These are phyloP conservation scores for Diaporthe sp. DNA, from an alignment of 2,329 filamentous ascomycete genomes.

Conservation along the genomic window DNA sequence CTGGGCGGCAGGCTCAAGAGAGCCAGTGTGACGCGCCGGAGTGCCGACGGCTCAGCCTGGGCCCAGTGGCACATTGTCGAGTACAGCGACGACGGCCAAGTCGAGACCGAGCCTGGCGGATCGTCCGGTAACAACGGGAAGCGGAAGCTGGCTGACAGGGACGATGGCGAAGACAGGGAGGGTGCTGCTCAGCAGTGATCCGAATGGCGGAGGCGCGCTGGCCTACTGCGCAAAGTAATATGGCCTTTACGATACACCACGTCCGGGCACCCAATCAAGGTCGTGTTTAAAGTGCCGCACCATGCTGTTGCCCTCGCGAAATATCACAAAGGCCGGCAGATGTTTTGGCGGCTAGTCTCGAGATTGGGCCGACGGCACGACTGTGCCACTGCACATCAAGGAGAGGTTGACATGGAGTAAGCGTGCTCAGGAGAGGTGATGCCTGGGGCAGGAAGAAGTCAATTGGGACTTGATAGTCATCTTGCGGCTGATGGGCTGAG, in stretches of 20 bases:
- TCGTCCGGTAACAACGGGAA: constrained; percentile 59
- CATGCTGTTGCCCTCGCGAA: constrained; percentile 8
- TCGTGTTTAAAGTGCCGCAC: neutral
- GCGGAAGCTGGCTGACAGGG: constrained; percentile 64
- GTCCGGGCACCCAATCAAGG: constrained; percentile 18
- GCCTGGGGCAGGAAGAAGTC: neutral
- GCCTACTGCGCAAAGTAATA: constrained; percentile 9
- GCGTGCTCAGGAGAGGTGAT: neutral
- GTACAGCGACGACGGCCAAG: constrained; percentile 66
- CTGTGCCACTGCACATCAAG: neutral
- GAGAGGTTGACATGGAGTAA: neutral
- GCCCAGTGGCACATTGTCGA: constrained; percentile 91
- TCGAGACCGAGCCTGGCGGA: constrained; percentile 46
- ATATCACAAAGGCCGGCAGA: neutral
- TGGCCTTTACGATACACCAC: constrained; percentile 6
- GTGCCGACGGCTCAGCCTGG: constrained; percentile 73
- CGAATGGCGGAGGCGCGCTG: neutral
- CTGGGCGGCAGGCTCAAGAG: constrained; percentile 76
- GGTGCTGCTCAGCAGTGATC: constrained; percentile 25
- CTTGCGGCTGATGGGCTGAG: neutral
- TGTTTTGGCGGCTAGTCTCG: constrained; percentile 9
- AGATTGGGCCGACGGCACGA: constrained; percentile 26
- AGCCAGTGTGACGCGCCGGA: constrained; percentile 68
- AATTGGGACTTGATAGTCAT: neutral
- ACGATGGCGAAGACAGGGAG: constrained; percentile 44